Conservation (phyloP, 2,329 filamentous ascomycete genomes). For the Ceratocystiopsis sp. region DNA sequence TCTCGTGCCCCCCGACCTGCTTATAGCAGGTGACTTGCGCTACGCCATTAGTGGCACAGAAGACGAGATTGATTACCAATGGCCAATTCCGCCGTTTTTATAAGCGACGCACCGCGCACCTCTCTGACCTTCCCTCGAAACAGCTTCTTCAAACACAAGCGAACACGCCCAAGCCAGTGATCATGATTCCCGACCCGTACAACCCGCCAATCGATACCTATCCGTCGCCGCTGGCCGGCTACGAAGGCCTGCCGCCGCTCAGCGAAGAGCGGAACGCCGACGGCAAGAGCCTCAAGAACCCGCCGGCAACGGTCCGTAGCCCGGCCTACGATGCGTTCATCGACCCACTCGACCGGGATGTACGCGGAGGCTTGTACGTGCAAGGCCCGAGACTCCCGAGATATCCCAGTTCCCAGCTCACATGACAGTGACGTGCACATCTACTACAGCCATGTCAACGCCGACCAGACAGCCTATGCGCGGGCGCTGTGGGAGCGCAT, state of each 20-base stretch:
- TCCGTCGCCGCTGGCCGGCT: slow-evolving; percentile 40
- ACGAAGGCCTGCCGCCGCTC: slow-evolving; percentile 36
- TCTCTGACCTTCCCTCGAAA: too few species aligned
- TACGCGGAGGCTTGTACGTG: slow-evolving; percentile 53
- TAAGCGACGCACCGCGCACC: too few species aligned
- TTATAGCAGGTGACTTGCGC: too few species aligned
- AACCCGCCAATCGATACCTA: slow-evolving; percentile 20
- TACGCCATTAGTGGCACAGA: too few species aligned
- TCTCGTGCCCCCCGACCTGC: too few species aligned
- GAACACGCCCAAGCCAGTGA: background rate
- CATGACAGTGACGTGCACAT: slow-evolving; percentile 55
- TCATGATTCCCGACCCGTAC: slow-evolving; percentile 7
- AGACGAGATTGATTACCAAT: too few species aligned
- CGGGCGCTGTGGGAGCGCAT: slow-evolving; percentile 61
- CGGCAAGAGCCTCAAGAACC: slow-evolving; percentile 63
- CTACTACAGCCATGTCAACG: slow-evolving; percentile 55
- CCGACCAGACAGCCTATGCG: slow-evolving; percentile 49
- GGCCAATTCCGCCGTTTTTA: too few species aligned
- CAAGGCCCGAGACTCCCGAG: background rate
- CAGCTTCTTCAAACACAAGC: too few species aligned
- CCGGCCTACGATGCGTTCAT: slow-evolving; percentile 54
- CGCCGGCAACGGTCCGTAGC: slow-evolving; percentile 41
- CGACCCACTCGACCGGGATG: slow-evolving; percentile 47
- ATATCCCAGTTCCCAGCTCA: background rate
- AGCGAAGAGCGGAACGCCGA: slow-evolving; percentile 46